Conservation (phyloP, 805 yeast genomes). For the Metschnikowia rubicola region DNA sequence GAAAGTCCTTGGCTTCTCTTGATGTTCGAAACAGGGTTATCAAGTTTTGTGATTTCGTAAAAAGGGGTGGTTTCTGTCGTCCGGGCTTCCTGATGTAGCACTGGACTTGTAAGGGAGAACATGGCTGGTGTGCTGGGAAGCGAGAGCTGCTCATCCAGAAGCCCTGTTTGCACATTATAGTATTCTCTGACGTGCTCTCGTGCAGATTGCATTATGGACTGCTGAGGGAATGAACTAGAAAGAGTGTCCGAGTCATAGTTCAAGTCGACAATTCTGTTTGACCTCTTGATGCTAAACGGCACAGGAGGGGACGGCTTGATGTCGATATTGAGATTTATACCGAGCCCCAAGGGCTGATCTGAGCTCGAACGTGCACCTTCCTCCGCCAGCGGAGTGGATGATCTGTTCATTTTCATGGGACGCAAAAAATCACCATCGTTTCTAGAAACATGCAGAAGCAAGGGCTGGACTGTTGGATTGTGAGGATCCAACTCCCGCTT, state of each 20-base stretch:
- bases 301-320: conserved; percentile 24
- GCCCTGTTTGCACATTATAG: background rate
- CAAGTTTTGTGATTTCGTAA: background rate
- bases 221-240: conserved; percentile 6
- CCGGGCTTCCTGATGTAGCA: background rate
- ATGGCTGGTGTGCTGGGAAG: conserved; percentile 8
- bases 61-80: conserved; percentile 10
- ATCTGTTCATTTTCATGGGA: background rate
- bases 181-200: background rate
- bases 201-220: conserved; percentile 8
- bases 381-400: conserved; percentile 9
- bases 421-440: background rate
- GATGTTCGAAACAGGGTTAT: background rate
- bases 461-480: background rate
- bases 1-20: background rate
- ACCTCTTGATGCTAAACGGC: conserved; percentile 33
- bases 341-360: conserved; percentile 20
- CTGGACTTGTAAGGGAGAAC: conserved; percentile 4
- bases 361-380: background rate
- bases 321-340: conserved; percentile 29
- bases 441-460: background rate
- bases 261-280: conserved; percentile 28
- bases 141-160: background rate
- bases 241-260: conserved; percentile 5
- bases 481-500: background rate